Evolutionary conservation across 169 alveolate species (phyloP), one percentile per base, ranked within the genome.

Genomic region (Cryptosporidium viatorum): DNA sequence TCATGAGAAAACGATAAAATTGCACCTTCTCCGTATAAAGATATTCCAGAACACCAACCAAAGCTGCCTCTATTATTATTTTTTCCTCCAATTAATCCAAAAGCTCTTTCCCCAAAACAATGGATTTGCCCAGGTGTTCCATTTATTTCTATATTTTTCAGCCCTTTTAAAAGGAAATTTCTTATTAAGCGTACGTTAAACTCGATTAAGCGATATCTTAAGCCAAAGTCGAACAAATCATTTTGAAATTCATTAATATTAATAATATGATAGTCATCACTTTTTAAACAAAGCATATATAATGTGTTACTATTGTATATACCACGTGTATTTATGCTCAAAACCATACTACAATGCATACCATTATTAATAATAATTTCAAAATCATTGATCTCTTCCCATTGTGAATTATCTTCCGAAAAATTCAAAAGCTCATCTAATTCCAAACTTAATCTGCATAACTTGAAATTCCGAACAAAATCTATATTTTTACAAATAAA

Each of bases 101-200:
- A 16, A 33, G 89, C 5, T 9, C 39, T 60, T 45, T 65, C 59
- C 12, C 89, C 89, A 80, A 80, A 80, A 18, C 89, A 80, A 29
- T 80, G 73, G 0, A 80, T 29, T 80, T 65, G 73, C 5, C 89
- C 89, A n/a, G 89, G 89, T 12, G 89, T 80, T 29, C 89, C 89
- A 33, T 29, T 80, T 41, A 59, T 8, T n/a, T 59, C 23, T 37
- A 80, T 43, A 0, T 65, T 26, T 9, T 59, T 21, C 18, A 45
- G 26, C 26, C 45, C 51, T 9, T 80, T 58, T 45, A 62, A 33
- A 23, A 80, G 52, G 29, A 21, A 26, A 9, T 59, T 21, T 65
- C 69, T 59, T 41, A 80, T 60, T 41, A 48, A 21, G 4, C 43
- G 9, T 31, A 9, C n/a, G 16, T 58, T 31, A 55, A 48, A n/a